Base-by-base conservation (phyloP, 2,329 filamentous ascomycete species). In the Aspergillus puulaauensis region DNA sequence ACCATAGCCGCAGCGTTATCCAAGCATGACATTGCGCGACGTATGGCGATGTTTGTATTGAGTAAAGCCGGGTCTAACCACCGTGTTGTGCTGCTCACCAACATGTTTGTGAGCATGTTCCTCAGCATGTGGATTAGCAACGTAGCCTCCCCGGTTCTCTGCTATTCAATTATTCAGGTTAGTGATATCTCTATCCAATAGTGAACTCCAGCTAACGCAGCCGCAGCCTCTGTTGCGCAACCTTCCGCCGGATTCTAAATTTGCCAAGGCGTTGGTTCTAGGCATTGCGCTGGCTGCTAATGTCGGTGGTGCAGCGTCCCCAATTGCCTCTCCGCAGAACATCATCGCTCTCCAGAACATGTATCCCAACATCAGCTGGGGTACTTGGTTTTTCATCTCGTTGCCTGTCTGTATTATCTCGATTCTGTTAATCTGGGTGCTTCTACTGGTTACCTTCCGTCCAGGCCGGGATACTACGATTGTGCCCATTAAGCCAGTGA, bases 81-180 rank as follows among this genome's bases (percentile, higher is more conserved):
- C 9, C 83, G 88, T 55, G 93, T 90, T 2, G 95, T 99, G 3
- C 82, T 99, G 4, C 77, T 99, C n/a, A 95, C 93, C 54, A 97
- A 93, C 77, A 99, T 99, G 95, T 93, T 97, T 67, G 95, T 99
- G 43, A 93, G 93, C 55, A 96, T 95, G 70, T 96, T 99, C 73
- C 89, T 96, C 8, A 97, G 92, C 67, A 99, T 99, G 95, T 91
- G 96, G 82, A 98, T 99, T 70, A 96, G 92, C 77, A 99, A 99
- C 66, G 96, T 99, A 27, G 95, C 95, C 1, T 93, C 96, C 1
- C 95, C 95, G 0, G 95, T 99, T 9, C 83, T 99, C 39, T 99
- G 95, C 80, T 98, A 96, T 75, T 96, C 92, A 19, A 97, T 99
- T 68, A 96, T 99, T 59, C 93, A 96, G 83, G 89, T 90, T 75